Evolutionary conservation across 306 rosid genomes (phyloP).

Genomic region (Cotoneaster glaucophyllus): DNA sequence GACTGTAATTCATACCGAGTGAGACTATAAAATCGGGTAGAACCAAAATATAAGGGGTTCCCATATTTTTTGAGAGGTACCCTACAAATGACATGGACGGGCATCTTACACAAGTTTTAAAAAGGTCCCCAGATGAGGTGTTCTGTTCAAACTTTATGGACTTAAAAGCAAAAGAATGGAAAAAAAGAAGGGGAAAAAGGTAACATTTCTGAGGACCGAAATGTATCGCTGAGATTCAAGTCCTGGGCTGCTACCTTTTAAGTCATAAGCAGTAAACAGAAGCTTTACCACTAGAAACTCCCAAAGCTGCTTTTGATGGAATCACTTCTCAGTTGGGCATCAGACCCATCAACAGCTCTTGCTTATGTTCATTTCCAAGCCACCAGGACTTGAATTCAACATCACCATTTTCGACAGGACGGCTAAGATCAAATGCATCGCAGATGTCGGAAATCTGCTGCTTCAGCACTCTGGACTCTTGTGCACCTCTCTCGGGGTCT

Average conservation of each 20-base stretch:
- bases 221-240: too few species aligned
- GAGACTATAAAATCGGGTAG: too few species aligned
- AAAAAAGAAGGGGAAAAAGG: neutral
- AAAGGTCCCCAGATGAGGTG: neutral
- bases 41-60: too few species aligned
- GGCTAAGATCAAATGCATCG: slow-evolving; percentile 7
- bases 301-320: neutral
- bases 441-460: slow-evolving; percentile 14
- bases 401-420: neutral
- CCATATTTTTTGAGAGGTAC: neutral
- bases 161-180: neutral
- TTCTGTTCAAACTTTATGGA: neutral
- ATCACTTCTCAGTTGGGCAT: slow-evolving; percentile 19
- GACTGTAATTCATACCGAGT: too few species aligned
- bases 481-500: slow-evolving; percentile 8
- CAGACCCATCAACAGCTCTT: slow-evolving; percentile 21
- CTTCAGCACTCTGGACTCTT: slow-evolving; percentile 13
- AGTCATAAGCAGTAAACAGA: slow-evolving; percentile 1
- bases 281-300: slow-evolving; percentile 6
- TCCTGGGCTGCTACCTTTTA: slow-evolving; percentile 4
- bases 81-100: too few species aligned
- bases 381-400: slow-evolving; percentile 29
- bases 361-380: slow-evolving; percentile 25
- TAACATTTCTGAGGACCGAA: neutral
- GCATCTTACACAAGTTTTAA: neutral